Evolutionary conservation across 2,329 filamentous ascomycete species (phyloP).

Genomic region (Fusarium sp.): DNA sequence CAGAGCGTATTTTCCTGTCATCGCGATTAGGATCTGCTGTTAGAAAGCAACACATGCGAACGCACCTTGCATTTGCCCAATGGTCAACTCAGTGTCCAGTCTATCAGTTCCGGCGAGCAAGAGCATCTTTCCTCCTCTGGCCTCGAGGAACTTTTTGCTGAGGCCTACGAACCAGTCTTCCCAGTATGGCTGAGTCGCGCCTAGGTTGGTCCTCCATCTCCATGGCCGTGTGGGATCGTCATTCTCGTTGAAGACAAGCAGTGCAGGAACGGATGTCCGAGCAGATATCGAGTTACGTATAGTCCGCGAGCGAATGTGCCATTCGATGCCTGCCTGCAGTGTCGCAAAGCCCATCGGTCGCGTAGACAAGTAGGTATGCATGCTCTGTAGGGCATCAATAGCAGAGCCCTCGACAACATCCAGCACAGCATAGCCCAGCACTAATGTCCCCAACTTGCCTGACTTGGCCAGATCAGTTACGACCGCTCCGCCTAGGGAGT

Average conservation of each 20-base stretch:
- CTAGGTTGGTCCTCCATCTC: slow-evolving; percentile 88
- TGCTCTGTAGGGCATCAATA: slow-evolving; percentile 92
- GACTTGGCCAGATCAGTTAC: slow-evolving; percentile 83
- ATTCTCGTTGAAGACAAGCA: slow-evolving; percentile 67
- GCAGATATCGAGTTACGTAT: slow-evolving; percentile 87
- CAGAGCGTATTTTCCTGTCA: slow-evolving; percentile 86
- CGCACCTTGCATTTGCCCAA: slow-evolving; percentile 95
- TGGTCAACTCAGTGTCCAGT: slow-evolving; percentile 90
- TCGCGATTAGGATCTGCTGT: slow-evolving; percentile 22
- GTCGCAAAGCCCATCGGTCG: slow-evolving; percentile 83
- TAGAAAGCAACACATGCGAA: neutral
- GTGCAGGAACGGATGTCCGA: slow-evolving; percentile 83
- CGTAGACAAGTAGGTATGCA: slow-evolving; percentile 90
- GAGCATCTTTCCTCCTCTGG: slow-evolving; percentile 84
- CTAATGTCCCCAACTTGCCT: slow-evolving; percentile 70
- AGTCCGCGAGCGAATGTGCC: slow-evolving; percentile 91
- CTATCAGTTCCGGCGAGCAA: slow-evolving; percentile 90
- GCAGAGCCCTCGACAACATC: slow-evolving; percentile 97
- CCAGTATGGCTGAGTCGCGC: slow-evolving; percentile 89
- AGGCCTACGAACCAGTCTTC: slow-evolving; percentile 91
- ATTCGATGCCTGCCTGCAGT: slow-evolving; percentile 84
- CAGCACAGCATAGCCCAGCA: slow-evolving; percentile 89
- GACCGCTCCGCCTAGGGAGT: slow-evolving; percentile 92
- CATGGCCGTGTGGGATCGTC: slow-evolving; percentile 63
- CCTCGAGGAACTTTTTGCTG: slow-evolving; percentile 86